Conservation (phyloP, 1,284 basidiomycete genomes). For the Cystobasidiaceae sp. region DNA sequence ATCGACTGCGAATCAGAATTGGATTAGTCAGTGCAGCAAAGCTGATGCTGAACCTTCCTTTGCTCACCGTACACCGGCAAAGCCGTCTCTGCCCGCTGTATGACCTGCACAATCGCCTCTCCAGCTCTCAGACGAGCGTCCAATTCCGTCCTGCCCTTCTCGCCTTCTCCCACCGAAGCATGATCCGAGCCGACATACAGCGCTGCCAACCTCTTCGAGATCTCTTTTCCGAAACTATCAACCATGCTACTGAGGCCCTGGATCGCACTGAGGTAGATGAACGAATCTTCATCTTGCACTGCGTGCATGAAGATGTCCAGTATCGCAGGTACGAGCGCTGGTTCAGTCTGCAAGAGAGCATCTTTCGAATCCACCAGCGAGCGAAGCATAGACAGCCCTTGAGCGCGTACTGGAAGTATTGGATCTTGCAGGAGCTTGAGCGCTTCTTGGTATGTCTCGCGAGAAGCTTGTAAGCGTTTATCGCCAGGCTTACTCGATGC, state of each 20-base stretch:
- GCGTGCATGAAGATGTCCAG: slow-evolving; percentile 80
- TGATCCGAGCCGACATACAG: slow-evolving; percentile 52
- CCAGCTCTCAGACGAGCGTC: slow-evolving; percentile 76
- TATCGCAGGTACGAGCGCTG: slow-evolving; percentile 66
- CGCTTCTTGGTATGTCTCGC: slow-evolving; percentile 72
- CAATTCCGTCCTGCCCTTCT: slow-evolving; percentile 61
- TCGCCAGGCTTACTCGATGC: slow-evolving; percentile 35
- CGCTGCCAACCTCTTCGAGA: slow-evolving; percentile 61
- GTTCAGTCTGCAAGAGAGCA: slow-evolving; percentile 46
- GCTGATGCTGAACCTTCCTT: neutral
- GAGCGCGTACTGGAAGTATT: slow-evolving; percentile 88
- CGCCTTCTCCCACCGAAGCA: slow-evolving; percentile 45
- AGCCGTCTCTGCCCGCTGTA: slow-evolving; percentile 66
- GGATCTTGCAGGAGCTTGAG: slow-evolving; percentile 84
- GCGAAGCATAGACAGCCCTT: slow-evolving; percentile 78
- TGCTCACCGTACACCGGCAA: slow-evolving; percentile 64
- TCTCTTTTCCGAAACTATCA: slow-evolving; percentile 65
- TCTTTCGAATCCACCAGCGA: slow-evolving; percentile 57
- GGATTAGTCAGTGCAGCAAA: neutral
- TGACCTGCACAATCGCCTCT: slow-evolving; percentile 76
- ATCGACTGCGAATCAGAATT: slow-evolving; percentile 52
- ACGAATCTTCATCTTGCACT: slow-evolving; percentile 87
- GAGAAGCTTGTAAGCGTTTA: slow-evolving; percentile 33
- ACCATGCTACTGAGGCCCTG: slow-evolving; percentile 81
- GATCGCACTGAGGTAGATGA: slow-evolving; percentile 88